These are phyloP conservation scores for Avicennia marina DNA, from an alignment of 257 asterid species.

Conservation along the genomic window DNA sequence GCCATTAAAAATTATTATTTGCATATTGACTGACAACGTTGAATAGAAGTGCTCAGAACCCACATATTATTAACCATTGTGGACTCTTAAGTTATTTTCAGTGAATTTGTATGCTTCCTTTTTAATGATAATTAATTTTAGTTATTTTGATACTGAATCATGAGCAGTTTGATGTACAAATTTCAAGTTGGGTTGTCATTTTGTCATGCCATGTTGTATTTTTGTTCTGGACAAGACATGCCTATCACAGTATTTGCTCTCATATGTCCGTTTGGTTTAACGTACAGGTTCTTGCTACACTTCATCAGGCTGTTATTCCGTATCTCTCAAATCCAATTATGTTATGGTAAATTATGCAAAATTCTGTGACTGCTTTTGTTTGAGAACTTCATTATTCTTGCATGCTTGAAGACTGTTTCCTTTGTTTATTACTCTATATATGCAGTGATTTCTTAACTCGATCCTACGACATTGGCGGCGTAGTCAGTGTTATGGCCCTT, in stretches of 20 bases:
- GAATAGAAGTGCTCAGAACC: background rate
- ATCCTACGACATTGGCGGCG: constrained; percentile 93
- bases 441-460: constrained; percentile 94
- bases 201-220: background rate
- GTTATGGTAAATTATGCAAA: constrained; percentile 52
- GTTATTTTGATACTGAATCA: background rate
- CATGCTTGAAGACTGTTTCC: background rate
- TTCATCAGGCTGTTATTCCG: constrained; percentile 76
- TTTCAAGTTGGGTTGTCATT: background rate
- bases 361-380: constrained; percentile 14
- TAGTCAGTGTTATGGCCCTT: constrained; percentile 92
- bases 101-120: background rate
- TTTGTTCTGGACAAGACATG: background rate
- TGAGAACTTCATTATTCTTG: constrained; percentile 12
- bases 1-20: background rate
- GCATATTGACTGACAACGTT: background rate
- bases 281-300: constrained; percentile 73
- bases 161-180: constrained; percentile 1
- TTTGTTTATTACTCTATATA: constrained; percentile 6
- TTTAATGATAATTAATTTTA: background rate
- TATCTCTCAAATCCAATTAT: constrained; percentile 77
- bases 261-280: constrained; percentile 10
- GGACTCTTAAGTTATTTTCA: constrained; percentile 5
- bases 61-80: background rate
- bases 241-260: background rate